Percentiles rank a stretch among this genome's conserved stretches.
phyloP scores from a whole-genome alignment of 2,329 filamentous ascomycete genomes.

The Macrophomina phaseolina region DNA sequence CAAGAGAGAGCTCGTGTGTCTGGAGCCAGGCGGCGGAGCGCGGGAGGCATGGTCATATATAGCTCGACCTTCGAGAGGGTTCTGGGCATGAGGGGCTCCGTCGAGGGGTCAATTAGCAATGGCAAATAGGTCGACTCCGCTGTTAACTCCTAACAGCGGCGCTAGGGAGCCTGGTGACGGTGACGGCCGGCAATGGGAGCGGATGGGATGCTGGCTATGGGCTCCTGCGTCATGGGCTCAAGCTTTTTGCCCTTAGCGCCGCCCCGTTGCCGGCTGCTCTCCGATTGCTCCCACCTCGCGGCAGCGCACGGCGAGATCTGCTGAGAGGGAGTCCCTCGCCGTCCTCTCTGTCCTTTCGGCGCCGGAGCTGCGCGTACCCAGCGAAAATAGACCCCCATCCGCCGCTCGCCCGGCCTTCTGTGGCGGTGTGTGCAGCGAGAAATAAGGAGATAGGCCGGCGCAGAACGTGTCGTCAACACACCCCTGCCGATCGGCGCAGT shows the following conservation, averaged over 20 bases:
- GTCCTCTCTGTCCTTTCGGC: no score
- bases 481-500: not conserved
- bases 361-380: no score
- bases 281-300: not conserved
- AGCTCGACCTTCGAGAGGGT: not conserved
- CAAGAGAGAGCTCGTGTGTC: not conserved
- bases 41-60: conserved; percentile 6
- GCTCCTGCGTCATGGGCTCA: conserved; percentile 24
- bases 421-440: no score
- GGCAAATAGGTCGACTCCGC: conserved; percentile 7
- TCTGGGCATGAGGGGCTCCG: not conserved
- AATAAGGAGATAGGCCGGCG: no score
- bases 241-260: conserved; percentile 4
- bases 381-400: no score
- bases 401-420: no score
- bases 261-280: not conserved
- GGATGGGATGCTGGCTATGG: not conserved
- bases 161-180: not conserved
- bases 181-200: not conserved
- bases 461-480: no score
- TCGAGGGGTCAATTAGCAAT: not conserved
- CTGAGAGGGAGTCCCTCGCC: no score
- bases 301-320: not conserved
- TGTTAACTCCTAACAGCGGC: conserved; percentile 26
- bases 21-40: not conserved